These are phyloP conservation scores for Acrocalymma vagum DNA, from an alignment of 2,329 filamentous ascomycete genomes.

Conservation along the genomic window DNA sequence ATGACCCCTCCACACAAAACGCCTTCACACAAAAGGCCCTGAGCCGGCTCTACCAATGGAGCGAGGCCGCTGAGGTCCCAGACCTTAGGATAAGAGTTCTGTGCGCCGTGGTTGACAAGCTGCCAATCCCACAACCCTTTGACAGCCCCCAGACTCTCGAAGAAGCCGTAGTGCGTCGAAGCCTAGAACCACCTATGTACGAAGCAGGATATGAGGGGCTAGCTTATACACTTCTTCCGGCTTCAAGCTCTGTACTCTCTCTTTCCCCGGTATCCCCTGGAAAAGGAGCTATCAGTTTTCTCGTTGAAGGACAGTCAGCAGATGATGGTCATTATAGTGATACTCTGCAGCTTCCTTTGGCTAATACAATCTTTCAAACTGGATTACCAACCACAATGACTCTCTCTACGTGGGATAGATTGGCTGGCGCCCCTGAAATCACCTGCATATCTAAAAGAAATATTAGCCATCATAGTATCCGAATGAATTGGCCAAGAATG, in stretches of 20 bases:
- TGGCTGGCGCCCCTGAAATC: conserved; percentile 17
- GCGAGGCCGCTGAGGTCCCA: not conserved
- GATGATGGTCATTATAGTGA: conserved; percentile 8
- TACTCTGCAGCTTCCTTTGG: conserved; percentile 68
- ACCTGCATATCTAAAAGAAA: conserved; percentile 16
- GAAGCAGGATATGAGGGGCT: conserved; percentile 44
- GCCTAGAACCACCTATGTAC: conserved; percentile 17
- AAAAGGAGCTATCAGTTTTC: conserved; percentile 36
- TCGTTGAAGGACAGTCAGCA: conserved; percentile 11
- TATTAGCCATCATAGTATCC: conserved; percentile 26
- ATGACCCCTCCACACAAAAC: conserved; percentile 32
- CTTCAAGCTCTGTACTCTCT: conserved; percentile 17
- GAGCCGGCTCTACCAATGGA: conserved; percentile 20
- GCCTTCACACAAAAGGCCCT: conserved; percentile 38
- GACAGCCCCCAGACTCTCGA: conserved; percentile 3
- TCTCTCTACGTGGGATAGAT: conserved; percentile 31
- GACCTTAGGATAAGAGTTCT: conserved; percentile 25
- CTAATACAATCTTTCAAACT: conserved; percentile 81
- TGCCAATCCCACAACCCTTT: conserved; percentile 32
- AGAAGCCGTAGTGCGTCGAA: conserved; percentile 5
- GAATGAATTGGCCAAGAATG: too few relatives aligned
- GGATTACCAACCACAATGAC: conserved; percentile 54
- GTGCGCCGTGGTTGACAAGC: conserved; percentile 48
- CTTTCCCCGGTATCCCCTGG: conserved; percentile 11
- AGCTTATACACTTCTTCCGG: conserved; percentile 33